phyloP scores from a whole-genome alignment of 2,329 filamentous ascomycete species.

The Cladosporium sp. region DNA sequence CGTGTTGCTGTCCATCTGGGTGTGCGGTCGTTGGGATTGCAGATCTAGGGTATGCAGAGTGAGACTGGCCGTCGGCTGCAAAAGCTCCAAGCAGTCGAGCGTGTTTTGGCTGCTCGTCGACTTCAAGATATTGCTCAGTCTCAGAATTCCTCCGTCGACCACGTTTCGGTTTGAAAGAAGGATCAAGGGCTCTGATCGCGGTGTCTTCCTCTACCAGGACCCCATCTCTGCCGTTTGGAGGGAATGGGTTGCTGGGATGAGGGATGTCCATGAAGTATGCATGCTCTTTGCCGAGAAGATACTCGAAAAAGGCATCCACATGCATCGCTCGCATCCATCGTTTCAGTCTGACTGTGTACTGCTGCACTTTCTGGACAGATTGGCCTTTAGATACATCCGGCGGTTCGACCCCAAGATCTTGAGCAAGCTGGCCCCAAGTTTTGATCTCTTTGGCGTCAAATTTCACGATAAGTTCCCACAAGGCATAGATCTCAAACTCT shows the following conservation, averaged over 20 bases:
- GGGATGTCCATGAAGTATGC: conserved; percentile 76
- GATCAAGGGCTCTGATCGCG: conserved; percentile 74
- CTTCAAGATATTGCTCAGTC: conserved; percentile 23
- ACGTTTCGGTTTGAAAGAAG: conserved; percentile 61
- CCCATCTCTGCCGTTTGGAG: conserved; percentile 66
- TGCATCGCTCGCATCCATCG: conserved; percentile 98
- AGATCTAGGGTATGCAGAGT: conserved; percentile 47
- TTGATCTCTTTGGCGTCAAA: conserved; percentile 79
- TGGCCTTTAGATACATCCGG: conserved; percentile 69
- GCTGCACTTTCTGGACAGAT: conserved; percentile 87
- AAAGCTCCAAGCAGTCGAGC: conserved; percentile 25
- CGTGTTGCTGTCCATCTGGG: conserved; percentile 36
- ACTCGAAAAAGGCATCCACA: conserved; percentile 90
- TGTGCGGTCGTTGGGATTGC: conserved; percentile 49
- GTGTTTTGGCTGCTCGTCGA: conserved; percentile 11
- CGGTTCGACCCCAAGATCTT: conserved; percentile 81
- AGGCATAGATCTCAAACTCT: conserved; percentile 67
- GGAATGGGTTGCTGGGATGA: conserved; percentile 54
- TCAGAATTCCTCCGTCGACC: conserved; percentile 46
- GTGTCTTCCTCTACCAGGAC: conserved; percentile 83
- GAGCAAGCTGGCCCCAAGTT: conserved; percentile 84
- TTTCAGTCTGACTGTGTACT: conserved; percentile 87
- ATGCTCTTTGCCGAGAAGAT: conserved; percentile 70
- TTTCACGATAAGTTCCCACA: conserved; percentile 73
- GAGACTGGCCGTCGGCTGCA: conserved; percentile 15